These are phyloP conservation scores for Sanghuangporus baumii DNA, from an alignment of 1,284 basidiomycete species.

Conservation along the genomic window DNA sequence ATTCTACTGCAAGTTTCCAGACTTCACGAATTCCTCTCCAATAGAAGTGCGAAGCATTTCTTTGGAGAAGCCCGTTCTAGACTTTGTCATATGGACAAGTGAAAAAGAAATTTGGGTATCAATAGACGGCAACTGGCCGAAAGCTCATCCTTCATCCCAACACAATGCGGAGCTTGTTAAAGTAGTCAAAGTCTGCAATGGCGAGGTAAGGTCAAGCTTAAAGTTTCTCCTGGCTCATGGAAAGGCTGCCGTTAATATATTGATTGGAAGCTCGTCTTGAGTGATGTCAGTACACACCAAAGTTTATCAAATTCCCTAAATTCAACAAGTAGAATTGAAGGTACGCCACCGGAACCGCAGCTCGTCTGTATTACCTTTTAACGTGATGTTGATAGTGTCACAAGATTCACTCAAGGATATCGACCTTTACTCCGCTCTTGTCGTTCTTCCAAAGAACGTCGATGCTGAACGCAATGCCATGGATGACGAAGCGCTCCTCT, in stretches of 20 bases:
- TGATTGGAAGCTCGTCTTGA: conserved; percentile 1
- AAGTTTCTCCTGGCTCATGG: not conserved
- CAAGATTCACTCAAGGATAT: conserved; percentile 43
- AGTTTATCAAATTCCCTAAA: conserved; percentile 18
- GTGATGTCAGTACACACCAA: conserved; percentile 5
- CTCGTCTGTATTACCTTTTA: not conserved
- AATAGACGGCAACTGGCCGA: conserved; percentile 22
- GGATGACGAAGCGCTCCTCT: conserved; percentile 25
- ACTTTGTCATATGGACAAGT: conserved; percentile 43
- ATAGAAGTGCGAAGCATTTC: conserved; percentile 38
- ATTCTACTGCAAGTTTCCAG: conserved; percentile 44
- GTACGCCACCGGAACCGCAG: conserved; percentile 2
- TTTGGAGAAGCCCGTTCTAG: conserved; percentile 52
- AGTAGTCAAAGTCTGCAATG: conserved; percentile 5
- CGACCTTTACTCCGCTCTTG: conserved; percentile 56
- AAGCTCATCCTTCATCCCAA: conserved; percentile 20
- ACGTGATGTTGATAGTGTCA: conserved; percentile 34
- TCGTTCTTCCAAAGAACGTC: conserved; percentile 56
- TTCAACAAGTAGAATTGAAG: conserved; percentile 4
- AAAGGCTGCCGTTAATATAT: not conserved
- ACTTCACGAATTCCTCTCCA: conserved; percentile 22
- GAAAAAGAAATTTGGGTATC: conserved; percentile 5
- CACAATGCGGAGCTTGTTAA: not conserved
- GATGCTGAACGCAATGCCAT: conserved; percentile 41
- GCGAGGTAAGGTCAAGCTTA: not conserved